Evolutionary conservation across 2,329 filamentous ascomycete genomes (phyloP), one percentile per base, ranked within the genome.

Genomic region (Fusarium circinatum): DNA sequence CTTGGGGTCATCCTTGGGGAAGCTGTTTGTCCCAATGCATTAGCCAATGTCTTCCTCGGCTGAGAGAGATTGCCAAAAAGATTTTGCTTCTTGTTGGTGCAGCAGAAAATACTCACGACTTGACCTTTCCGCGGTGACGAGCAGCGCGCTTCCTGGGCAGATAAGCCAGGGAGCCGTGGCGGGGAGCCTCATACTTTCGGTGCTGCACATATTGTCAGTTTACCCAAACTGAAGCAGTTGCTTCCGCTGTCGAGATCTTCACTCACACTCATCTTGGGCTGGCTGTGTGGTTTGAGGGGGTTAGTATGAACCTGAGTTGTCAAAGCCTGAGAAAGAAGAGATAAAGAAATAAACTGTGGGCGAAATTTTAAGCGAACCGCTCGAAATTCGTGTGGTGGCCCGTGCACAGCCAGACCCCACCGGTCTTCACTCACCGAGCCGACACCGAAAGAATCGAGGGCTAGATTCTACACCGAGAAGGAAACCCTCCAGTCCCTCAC

Each of bases 1-100:
- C 94, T 98, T 98, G 84, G 95, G 89, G 91, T 99, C 95, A 94
- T 99, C 96, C 93, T 98, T 98, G 85, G 96, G 96, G 92, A 99
- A 99, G 88, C 94, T 97, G 83, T 80, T 80, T 70, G 71, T 64
- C 36, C 68, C 61, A 75, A 78, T 74, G 73, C 68, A 64, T 80
- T 75, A 81, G 79, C 78, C 68, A 75, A 65, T 68, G 66, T 54
- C 51, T 44, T 62, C 65, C 18, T 41, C 11, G 24, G 4, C 14
- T 41, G 4, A 17, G 30, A 18, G n/a, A 47, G 18, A 49, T 66
- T 26, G 39, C 44, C 32, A 52, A 56, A 48, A 51, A 65, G 24
- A 45, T 54, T 57, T 42, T 36, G 38, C 22, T 38, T 57, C 30
- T 41, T 57, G 36, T 49, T 47, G 32, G 20, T 13, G 51, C 32